These are phyloP conservation scores for Pichia exigua DNA, from an alignment of 805 yeast genomes.

Conservation along the genomic window DNA sequence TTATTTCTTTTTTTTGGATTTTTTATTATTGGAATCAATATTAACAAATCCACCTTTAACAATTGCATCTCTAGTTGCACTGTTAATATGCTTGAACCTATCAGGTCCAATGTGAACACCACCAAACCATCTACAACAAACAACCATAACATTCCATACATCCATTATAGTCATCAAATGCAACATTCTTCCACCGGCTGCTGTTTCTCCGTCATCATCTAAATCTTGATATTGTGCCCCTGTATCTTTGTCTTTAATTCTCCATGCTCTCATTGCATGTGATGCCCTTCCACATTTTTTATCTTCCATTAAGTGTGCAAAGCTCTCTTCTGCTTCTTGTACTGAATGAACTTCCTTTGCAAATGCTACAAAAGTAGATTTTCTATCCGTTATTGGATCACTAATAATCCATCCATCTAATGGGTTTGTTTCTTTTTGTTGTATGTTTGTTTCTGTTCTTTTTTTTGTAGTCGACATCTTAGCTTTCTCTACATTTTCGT, in stretches of 20 bases:
- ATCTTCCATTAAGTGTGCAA: conserved; percentile 52
- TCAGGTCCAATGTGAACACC: conserved; percentile 91
- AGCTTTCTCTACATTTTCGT: conserved; percentile 24
- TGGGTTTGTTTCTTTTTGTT: conserved; percentile 30
- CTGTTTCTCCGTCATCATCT: conserved; percentile 96
- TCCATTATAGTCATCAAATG: conserved; percentile 72
- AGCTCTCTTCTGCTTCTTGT: conserved; percentile 52
- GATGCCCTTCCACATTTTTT: conserved; percentile 57
- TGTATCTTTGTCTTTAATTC: conserved; percentile 47
- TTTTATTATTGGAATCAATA: conserved; percentile 24
- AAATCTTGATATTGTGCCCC: conserved; percentile 70
- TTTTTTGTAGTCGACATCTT: conserved; percentile 10
- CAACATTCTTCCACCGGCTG: conserved; percentile 84
- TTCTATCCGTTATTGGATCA: conserved; percentile 74
- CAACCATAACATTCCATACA: conserved; percentile 77
- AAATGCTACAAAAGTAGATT: conserved; percentile 77
- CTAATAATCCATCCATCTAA: conserved; percentile 71
- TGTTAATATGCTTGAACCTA: conserved; percentile 86
- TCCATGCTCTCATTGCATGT: conserved; percentile 85
- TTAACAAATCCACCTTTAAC: conserved; percentile 48
- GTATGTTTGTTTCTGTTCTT: conserved; percentile 1
- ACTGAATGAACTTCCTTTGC: conserved; percentile 55
- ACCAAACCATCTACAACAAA: conserved; percentile 88
- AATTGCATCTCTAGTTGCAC: conserved; percentile 81
- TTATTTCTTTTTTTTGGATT: conserved; percentile 20